Conservation (phyloP, 1,284 basidiomycete species). For the Salmacisia buchloeana region DNA sequence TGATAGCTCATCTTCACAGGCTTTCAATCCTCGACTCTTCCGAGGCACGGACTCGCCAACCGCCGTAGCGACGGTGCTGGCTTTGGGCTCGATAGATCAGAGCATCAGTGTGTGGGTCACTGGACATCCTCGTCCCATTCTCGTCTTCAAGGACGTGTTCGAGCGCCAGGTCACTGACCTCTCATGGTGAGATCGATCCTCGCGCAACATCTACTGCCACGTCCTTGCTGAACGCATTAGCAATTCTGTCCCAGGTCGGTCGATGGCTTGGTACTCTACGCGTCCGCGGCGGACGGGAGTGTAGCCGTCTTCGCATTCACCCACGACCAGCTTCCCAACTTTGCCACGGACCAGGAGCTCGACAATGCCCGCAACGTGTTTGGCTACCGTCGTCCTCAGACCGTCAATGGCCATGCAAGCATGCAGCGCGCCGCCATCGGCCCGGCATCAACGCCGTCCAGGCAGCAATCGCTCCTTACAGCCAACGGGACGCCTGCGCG, state of each 20-base stretch:
- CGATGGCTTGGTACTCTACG: slow-evolving; percentile 86
- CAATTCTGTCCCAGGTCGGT: slow-evolving; percentile 11
- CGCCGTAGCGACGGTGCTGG: slow-evolving; percentile 34
- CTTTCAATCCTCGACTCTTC: slow-evolving; percentile 44
- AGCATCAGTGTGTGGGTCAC: slow-evolving; percentile 34
- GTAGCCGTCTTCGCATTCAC: slow-evolving; percentile 82
- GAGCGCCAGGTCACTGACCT: slow-evolving; percentile 91
- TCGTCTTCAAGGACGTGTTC: slow-evolving; percentile 89
- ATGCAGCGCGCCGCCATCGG: slow-evolving; percentile 9
- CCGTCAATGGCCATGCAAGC: slow-evolving; percentile 9
- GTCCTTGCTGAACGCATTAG: not conserved
- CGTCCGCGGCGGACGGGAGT: slow-evolving; percentile 90
- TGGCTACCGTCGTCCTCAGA: slow-evolving; percentile 16
- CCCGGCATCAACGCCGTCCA: slow-evolving; percentile 28
- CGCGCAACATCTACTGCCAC: not conserved
- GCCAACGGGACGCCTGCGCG: slow-evolving; percentile 17
- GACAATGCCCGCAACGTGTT: slow-evolving; percentile 27
- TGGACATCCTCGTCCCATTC: slow-evolving; percentile 76
- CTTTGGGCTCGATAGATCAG: slow-evolving; percentile 33
- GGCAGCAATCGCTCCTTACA: not conserved
- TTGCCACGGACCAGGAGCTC: slow-evolving; percentile 64
- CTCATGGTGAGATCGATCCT: slow-evolving; percentile 63
- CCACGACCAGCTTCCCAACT: slow-evolving; percentile 71
- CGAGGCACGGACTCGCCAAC: slow-evolving; percentile 16
- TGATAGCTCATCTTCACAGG: slow-evolving; percentile 1